Percentiles rank a stretch among this genome's conserved stretches.
phyloP scores from a whole-genome alignment of 208 protist genomes.

The Willaertia magna region DNA sequence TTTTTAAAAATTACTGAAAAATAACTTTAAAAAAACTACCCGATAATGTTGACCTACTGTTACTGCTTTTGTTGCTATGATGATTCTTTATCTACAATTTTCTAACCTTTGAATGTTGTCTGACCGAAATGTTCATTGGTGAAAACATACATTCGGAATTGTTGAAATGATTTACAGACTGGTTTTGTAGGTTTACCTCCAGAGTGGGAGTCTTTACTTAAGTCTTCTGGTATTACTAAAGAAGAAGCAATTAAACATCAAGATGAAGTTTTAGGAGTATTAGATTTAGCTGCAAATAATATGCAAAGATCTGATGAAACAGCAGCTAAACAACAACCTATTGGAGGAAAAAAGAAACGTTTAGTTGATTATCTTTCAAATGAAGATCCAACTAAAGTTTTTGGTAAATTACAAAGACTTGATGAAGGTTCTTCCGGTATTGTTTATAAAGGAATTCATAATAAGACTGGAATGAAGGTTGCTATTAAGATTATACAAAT shows the following conservation, averaged over 20 bases:
- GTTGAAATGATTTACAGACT: neutral
- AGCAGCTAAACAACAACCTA: neutral
- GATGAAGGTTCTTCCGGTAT: slow-evolving; percentile 28
- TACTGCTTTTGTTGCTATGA: too few species aligned
- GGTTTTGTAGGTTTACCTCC: neutral
- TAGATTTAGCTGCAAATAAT: neutral
- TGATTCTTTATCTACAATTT: too few species aligned
- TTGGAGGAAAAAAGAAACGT: neutral
- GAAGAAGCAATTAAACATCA: neutral
- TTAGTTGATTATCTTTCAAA: neutral
- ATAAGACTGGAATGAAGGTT: slow-evolving; percentile 47
- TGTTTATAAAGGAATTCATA: slow-evolving; percentile 29
- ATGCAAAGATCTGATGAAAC: neutral
- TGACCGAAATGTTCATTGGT: neutral
- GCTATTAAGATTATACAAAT: slow-evolving; percentile 69
- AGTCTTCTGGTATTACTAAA: neutral
- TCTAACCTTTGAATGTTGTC: neutral
- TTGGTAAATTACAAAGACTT: slow-evolving; percentile 14
- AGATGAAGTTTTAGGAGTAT: neutral
- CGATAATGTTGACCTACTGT: too few species aligned
- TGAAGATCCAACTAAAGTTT: neutral
- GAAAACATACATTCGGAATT: neutral
- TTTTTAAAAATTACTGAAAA: too few species aligned
- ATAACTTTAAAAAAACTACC: too few species aligned
- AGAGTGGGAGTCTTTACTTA: slow-evolving; percentile 4